Conservation (phyloP, 768 basidiomycete genomes). For the Termitomyces sp. region DNA sequence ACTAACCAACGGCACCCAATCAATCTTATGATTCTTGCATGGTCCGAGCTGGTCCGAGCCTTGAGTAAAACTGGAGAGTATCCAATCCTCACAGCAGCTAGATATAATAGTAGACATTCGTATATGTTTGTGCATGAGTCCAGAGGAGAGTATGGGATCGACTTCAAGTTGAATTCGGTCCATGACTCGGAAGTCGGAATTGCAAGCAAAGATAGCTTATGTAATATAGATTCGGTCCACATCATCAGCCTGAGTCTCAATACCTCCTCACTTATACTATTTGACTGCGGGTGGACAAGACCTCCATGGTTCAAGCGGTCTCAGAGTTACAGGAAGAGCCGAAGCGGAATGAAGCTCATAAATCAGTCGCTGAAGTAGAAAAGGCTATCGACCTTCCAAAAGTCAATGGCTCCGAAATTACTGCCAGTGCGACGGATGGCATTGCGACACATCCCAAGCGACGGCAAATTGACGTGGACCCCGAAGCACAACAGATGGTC, state of each 20-base stretch:
- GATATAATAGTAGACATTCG: no score
- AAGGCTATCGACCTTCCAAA: slow-evolving; percentile 8
- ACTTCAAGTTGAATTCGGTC: no score
- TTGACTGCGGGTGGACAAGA: neutral
- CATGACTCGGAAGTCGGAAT: neutral
- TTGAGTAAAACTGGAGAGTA: no score
- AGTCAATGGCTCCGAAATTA: slow-evolving; percentile 10
- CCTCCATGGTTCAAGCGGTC: slow-evolving; percentile 11
- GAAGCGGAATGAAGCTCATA: neutral
- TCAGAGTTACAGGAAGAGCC: slow-evolving; percentile 4
- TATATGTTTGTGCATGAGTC: no score
- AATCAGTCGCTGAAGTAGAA: neutral
- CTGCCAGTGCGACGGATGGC: slow-evolving; percentile 9
- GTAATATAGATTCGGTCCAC: neutral
- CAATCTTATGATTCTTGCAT: no score
- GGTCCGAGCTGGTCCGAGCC: no score
- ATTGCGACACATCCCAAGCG: slow-evolving; percentile 14
- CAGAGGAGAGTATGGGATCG: no score
- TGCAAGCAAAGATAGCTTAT: neutral
- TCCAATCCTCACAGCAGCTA: no score
- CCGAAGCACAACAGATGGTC: slow-evolving; percentile 79
- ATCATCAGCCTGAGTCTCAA: neutral
- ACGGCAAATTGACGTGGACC: slow-evolving; percentile 23
- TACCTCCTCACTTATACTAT: neutral
- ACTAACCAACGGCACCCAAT: no score